A percentile compares a stretch with the other conserved stretches of the same genome.
These are phyloP conservation scores for Hypoxylon sp. DNA, from an alignment of 2,329 filamentous ascomycete genomes.

Conservation along the genomic window DNA sequence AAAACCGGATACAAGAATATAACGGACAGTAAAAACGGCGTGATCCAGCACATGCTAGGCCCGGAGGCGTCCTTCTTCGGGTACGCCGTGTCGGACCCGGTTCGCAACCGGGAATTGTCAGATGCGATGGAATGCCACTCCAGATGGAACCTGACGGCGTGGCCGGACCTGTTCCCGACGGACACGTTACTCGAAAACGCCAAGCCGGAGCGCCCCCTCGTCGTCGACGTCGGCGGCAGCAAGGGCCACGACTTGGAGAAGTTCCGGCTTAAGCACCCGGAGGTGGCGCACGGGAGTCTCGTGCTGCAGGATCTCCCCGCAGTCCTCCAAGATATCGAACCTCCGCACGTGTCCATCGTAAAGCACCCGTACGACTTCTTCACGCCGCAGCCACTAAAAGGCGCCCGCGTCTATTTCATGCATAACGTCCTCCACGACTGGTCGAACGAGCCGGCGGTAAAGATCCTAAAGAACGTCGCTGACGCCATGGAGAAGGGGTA, in stretches of 20 bases:
- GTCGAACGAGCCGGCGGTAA: conserved; percentile 36
- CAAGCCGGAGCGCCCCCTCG: conserved; percentile 48
- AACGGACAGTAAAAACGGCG: conserved; percentile 49
- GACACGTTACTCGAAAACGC: conserved; percentile 46
- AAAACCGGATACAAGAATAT: conserved; percentile 52
- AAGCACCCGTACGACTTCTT: conserved; percentile 54
- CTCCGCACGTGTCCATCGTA: conserved; percentile 44
- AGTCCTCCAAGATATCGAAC: conserved; percentile 49
- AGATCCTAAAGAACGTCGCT: conserved; percentile 45
- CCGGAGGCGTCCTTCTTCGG: conserved; percentile 49
- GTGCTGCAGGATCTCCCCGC: conserved; percentile 35
- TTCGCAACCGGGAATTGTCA: conserved; percentile 50
- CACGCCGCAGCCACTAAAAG: conserved; percentile 54
- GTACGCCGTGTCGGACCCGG: conserved; percentile 48
- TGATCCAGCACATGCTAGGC: conserved; percentile 51
- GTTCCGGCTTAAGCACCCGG: conserved; percentile 48
- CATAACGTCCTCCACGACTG: conserved; percentile 52
- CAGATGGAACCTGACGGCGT: conserved; percentile 53
- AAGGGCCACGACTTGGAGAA: conserved; percentile 54
- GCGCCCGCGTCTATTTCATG: conserved; percentile 50
- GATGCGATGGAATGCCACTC: conserved; percentile 55
- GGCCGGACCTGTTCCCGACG: conserved; percentile 53
- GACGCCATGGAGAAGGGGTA: conserved; percentile 50
- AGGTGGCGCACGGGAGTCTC: conserved; percentile 44
- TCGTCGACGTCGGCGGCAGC: conserved; percentile 54